Evolutionary conservation across 108 stramenopile species (phyloP).

Genomic region (Pseudonitzschia pungens): DNA sequence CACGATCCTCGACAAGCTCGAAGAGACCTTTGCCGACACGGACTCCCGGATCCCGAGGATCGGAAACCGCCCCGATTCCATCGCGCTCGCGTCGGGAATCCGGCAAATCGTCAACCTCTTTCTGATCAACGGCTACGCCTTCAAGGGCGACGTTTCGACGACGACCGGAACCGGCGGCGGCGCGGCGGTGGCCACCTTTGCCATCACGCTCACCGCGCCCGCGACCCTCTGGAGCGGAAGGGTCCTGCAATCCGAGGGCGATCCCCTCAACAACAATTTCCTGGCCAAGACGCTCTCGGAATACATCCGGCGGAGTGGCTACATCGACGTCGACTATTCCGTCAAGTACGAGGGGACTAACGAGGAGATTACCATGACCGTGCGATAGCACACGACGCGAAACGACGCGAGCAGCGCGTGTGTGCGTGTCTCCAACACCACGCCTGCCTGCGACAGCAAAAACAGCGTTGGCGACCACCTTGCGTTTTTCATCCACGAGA

Average conservation of each 20-base stretch:
- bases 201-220: constrained; percentile 56
- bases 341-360: constrained; percentile 55
- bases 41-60: constrained; percentile 55
- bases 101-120: constrained; percentile 72
- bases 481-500: no score
- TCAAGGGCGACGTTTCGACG: constrained; percentile 53
- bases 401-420: no score
- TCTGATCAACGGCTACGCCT: constrained; percentile 76
- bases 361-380: constrained; percentile 31
- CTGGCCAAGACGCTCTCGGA: constrained; percentile 52
- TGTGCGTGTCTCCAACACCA: no score
- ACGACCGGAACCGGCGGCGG: constrained; percentile 18
- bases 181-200: constrained; percentile 21
- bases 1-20: constrained; percentile 59
- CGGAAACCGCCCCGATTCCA: constrained; percentile 51
- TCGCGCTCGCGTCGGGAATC: constrained; percentile 43
- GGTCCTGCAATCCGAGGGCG: constrained; percentile 43
- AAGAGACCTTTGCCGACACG: constrained; percentile 62
- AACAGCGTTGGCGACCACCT: no score
- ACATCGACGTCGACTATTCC: constrained; percentile 41
- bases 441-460: no score
- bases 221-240: constrained; percentile 81
- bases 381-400: not conserved
- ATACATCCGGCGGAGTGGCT: constrained; percentile 53
- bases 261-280: constrained; percentile 33